Percentiles rank a stretch among this genome's conserved stretches.
Evolutionary conservation across 441 rosid species (phyloP).

Genomic region (Populus hybrid): DNA sequence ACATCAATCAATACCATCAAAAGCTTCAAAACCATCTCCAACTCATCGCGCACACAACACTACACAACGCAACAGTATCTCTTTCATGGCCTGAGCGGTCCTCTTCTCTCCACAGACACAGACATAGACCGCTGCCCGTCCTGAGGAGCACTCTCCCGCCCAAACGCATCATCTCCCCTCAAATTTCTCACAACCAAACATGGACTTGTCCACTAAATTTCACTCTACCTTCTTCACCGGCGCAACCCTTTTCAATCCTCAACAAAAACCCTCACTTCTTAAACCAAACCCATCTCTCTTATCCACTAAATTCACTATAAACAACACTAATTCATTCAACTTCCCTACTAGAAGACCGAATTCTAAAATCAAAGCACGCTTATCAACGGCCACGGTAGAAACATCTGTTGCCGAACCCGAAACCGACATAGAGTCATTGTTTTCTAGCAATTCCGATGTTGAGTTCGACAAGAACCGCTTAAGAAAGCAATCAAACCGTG

Average conservation of each 20-base stretch:
- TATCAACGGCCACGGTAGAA: slow-evolving; percentile 56
- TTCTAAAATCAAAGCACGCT: slow-evolving; percentile 35
- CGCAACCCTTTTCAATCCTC: neutral
- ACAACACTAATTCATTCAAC: slow-evolving; percentile 20
- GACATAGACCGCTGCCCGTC: neutral
- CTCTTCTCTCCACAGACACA: too few relatives aligned
- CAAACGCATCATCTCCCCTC: neutral
- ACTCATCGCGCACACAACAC: too few relatives aligned
- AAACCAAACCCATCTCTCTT: slow-evolving; percentile 18
- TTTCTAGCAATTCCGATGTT: slow-evolving; percentile 35
- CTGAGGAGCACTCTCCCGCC: neutral
- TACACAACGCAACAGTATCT: too few relatives aligned
- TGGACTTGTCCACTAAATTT: slow-evolving; percentile 67
- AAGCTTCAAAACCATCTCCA: too few relatives aligned
- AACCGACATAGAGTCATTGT: slow-evolving; percentile 69
- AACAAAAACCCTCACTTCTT: slow-evolving; percentile 8
- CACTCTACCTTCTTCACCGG: slow-evolving; percentile 53
- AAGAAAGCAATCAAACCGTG: slow-evolving; percentile 34
- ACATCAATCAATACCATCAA: too few relatives aligned
- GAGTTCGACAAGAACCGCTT: slow-evolving; percentile 26
- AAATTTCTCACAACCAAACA: slow-evolving; percentile 23
- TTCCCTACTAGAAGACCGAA: slow-evolving; percentile 18
- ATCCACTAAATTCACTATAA: slow-evolving; percentile 1
- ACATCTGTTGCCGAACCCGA: slow-evolving; percentile 38
- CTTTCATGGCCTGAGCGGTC: too few relatives aligned